phyloP scores from a whole-genome alignment of 2,329 filamentous ascomycete genomes.

The Dothidotthia symphoricarpi region DNA sequence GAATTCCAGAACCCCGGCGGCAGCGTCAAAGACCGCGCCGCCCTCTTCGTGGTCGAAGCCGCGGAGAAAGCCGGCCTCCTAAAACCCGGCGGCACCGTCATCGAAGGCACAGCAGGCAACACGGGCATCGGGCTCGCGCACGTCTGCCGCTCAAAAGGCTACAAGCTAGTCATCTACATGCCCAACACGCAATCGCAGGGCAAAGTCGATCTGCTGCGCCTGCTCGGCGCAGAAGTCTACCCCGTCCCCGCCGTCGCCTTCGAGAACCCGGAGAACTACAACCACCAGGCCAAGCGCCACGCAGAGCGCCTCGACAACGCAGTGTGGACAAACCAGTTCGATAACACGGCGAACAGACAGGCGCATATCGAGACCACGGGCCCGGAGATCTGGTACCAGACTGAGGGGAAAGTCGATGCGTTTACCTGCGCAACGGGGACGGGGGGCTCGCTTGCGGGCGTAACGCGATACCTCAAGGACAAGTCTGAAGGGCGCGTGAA shows the following conservation, averaged over 20 bases:
- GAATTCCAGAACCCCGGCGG: constrained; percentile 99
- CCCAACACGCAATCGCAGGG: constrained; percentile 97
- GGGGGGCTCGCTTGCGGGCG: constrained; percentile 84
- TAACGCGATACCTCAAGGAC: constrained; percentile 85
- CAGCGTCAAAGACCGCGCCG: constrained; percentile 93
- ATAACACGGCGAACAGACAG: constrained; percentile 89
- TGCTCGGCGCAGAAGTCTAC: constrained; percentile 92
- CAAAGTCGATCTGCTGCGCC: constrained; percentile 88
- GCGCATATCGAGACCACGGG: constrained; percentile 97
- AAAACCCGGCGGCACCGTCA: constrained; percentile 82
- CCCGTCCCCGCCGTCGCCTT: constrained; percentile 95
- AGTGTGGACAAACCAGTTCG: constrained; percentile 99
- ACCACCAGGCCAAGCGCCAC: constrained; percentile 89
- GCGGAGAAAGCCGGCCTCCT: constrained; percentile 86
- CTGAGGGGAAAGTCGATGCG: constrained; percentile 77
- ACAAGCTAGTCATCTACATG: constrained; percentile 99
- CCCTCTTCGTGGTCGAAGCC: constrained; percentile 88
- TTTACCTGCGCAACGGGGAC: constrained; percentile 97
- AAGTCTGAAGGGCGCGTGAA: constrained; percentile 75
- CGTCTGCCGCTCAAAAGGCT: constrained; percentile 88
- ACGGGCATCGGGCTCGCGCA: constrained; percentile 97
- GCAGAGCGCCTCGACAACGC: constrained; percentile 83
- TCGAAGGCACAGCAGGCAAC: constrained; percentile 96
- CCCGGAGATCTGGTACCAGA: constrained; percentile 96
- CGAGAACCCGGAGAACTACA: constrained; percentile 95